Evolutionary conservation across 225 moss, liverwort and hornwort genomes (phyloP).

Genomic region (Climacium dendroides): DNA sequence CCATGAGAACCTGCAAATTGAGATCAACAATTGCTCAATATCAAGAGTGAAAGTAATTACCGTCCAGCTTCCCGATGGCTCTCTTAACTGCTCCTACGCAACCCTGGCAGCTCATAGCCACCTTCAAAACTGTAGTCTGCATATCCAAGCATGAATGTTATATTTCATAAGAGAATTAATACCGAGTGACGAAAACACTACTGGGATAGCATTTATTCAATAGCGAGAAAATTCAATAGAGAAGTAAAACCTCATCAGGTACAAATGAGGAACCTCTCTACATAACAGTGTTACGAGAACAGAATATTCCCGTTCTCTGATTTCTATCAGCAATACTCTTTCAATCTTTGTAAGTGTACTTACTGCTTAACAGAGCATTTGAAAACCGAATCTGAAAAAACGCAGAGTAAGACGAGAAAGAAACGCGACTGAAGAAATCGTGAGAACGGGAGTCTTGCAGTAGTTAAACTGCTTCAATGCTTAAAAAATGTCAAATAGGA

Average conservation of each 20-base stretch:
- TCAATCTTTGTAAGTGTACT: neutral
- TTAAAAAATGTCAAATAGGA: neutral
- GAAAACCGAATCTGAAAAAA: neutral
- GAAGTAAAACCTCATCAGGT: neutral
- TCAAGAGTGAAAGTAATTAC: conserved; percentile 8
- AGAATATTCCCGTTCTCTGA: neutral
- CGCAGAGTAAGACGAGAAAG: neutral
- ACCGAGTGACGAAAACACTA: neutral
- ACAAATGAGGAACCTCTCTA: neutral
- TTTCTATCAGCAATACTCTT: neutral
- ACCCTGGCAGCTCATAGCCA: conserved; percentile 85
- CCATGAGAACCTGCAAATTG: neutral
- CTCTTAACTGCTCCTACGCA: conserved; percentile 92
- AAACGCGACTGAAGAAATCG: neutral
- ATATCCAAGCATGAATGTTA: neutral
- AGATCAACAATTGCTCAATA: neutral
- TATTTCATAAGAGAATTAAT: neutral
- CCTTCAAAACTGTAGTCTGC: conserved; percentile 84
- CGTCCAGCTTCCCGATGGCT: conserved; percentile 71
- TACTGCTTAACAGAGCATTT: neutral
- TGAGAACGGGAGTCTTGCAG: neutral
- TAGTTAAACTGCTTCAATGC: neutral
- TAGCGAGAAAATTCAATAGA: neutral
- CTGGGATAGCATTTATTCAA: neutral
- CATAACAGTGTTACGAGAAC: neutral